Evolutionary conservation across 257 asterid species (phyloP).

Genomic region (Plantago major): DNA sequence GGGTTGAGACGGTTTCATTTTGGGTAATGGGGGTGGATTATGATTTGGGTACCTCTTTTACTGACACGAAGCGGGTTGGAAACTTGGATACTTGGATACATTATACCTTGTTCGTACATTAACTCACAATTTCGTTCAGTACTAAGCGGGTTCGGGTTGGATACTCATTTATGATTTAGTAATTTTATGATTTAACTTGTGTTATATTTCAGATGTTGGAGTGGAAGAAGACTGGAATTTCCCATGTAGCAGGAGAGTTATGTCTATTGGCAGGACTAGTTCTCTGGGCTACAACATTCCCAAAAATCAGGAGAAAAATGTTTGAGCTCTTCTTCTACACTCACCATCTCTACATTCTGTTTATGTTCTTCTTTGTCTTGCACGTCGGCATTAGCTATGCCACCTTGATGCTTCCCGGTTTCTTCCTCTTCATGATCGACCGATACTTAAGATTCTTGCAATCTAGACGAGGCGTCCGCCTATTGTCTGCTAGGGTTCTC

Average conservation of each 20-base stretch:
- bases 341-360: slow-evolving; percentile 66
- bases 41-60: too few species aligned
- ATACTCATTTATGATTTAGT: neutral
- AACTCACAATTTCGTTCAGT: too few species aligned
- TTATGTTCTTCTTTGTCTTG: slow-evolving; percentile 63
- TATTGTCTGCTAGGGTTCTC: slow-evolving; percentile 53
- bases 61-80: too few species aligned
- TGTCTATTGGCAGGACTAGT: slow-evolving; percentile 54
- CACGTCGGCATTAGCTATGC: slow-evolving; percentile 59
- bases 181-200: neutral
- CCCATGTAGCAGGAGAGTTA: slow-evolving; percentile 77
- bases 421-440: slow-evolving; percentile 79
- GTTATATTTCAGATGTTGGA: slow-evolving; percentile 42
- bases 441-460: slow-evolving; percentile 73
- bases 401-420: slow-evolving; percentile 70
- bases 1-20: too few species aligned
- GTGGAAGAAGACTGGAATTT: slow-evolving; percentile 57
- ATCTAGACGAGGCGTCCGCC: slow-evolving; percentile 52
- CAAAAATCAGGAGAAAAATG: slow-evolving; percentile 57
- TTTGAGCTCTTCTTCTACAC: slow-evolving; percentile 87
- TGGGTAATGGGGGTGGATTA: too few species aligned
- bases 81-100: too few species aligned
- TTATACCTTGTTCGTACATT: too few species aligned
- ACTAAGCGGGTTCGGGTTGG: too few species aligned
- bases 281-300: slow-evolving; percentile 67